Conservation (phyloP, 1,284 basidiomycete species). For the Papiliotrema fonsecae region DNA sequence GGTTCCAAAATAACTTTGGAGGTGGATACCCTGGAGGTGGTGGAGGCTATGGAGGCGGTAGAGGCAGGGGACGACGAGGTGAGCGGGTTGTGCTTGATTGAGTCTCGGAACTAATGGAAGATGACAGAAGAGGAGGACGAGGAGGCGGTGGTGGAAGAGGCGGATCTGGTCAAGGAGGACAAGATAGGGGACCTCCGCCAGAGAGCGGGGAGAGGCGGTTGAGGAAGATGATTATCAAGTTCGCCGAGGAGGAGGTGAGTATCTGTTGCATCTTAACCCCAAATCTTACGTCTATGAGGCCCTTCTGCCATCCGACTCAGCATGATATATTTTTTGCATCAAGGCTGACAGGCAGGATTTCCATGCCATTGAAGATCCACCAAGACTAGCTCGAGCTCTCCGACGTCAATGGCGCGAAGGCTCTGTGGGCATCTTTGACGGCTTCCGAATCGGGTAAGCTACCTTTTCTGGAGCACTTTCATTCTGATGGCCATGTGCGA, state of each 20-base stretch:
- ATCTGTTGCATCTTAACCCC: not conserved
- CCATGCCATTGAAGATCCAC: slow-evolving; percentile 58
- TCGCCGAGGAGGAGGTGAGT: slow-evolving; percentile 74
- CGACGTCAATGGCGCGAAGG: slow-evolving; percentile 60
- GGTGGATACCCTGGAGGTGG: slow-evolving; percentile 12
- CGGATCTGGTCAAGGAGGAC: slow-evolving; percentile 16
- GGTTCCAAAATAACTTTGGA: too few species aligned
- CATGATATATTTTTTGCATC: not conserved
- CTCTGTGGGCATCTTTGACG: slow-evolving; percentile 58
- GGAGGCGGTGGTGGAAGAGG: slow-evolving; percentile 24
- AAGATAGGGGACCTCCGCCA: slow-evolving; percentile 12
- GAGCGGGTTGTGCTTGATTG: not conserved
- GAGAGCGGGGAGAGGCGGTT: slow-evolving; percentile 71
- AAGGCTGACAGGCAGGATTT: slow-evolving; percentile 22
- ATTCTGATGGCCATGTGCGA: not conserved
- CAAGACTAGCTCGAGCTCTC: slow-evolving; percentile 64
- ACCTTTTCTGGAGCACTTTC: slow-evolving; percentile 15
- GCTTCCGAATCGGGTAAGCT: slow-evolving; percentile 65
- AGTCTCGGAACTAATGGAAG: slow-evolving; percentile 3
- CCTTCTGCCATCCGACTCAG: too few species aligned
- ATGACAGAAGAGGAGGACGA: slow-evolving; percentile 15
- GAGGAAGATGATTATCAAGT: slow-evolving; percentile 63
- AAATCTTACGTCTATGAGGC: too few species aligned
- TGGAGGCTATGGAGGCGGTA: slow-evolving; percentile 12
- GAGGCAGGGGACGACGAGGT: slow-evolving; percentile 19